Evolutionary conservation across 495 filamentous ascomycete genomes (phyloP).

Genomic region (Clavariopsis aquatica): DNA sequence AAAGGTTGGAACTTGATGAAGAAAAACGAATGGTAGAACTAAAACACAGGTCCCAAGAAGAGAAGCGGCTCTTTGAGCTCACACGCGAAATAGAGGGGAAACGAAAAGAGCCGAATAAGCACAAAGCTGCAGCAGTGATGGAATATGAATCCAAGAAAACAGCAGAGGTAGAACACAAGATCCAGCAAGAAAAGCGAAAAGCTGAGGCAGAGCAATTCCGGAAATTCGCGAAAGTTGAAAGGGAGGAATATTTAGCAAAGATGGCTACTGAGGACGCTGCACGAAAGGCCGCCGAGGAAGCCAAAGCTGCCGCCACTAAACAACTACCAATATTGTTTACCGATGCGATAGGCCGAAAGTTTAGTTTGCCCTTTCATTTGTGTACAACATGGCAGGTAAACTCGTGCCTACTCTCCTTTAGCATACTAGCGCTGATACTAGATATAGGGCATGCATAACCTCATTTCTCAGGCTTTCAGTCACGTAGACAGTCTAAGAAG

Average conservation of each 20-base stretch:
- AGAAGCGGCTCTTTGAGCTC: not conserved
- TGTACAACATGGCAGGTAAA: constrained; percentile 77
- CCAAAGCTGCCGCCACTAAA: constrained; percentile 45
- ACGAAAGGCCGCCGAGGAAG: constrained; percentile 33
- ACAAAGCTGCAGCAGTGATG: too few species aligned
- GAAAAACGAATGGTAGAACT: constrained; percentile 26
- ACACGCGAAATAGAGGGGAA: too few species aligned
- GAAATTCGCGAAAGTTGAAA: too few species aligned
- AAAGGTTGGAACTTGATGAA: constrained; percentile 20
- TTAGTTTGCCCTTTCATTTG: constrained; percentile 75
- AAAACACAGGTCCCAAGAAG: not conserved
- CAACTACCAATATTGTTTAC: constrained; percentile 71
- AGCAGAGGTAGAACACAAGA: too few species aligned
- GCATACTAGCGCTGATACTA: not conserved
- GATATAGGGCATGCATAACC: constrained; percentile 29
- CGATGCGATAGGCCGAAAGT: constrained; percentile 82
- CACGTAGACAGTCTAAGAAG: constrained; percentile 75
- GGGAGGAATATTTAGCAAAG: not conserved
- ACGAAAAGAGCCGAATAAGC: too few species aligned
- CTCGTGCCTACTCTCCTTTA: constrained; percentile 14
- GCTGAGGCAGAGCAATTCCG: too few species aligned
- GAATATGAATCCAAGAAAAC: too few species aligned
- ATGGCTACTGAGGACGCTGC: not conserved
- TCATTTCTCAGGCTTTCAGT: constrained; percentile 80
- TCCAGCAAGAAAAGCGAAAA: too few species aligned